These are phyloP conservation scores for Collybiopsis luxurians DNA, from an alignment of 768 basidiomycete genomes.

Conservation along the genomic window DNA sequence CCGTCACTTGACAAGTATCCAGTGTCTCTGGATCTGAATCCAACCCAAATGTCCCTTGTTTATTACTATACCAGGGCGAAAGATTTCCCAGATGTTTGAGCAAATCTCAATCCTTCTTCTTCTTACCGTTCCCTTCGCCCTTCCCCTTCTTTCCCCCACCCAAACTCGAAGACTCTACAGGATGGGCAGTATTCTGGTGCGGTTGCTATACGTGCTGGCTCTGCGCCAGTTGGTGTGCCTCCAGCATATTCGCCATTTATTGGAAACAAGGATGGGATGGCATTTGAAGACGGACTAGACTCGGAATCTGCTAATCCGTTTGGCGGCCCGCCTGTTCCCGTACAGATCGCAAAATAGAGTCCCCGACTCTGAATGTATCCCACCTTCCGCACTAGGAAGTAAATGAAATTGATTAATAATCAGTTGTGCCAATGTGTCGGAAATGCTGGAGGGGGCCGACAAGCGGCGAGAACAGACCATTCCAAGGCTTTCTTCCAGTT, in stretches of 20 bases:
- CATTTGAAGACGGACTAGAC: conserved; percentile 71
- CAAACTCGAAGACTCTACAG: conserved; percentile 49
- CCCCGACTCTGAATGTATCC: too few relatives aligned
- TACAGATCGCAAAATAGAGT: too few relatives aligned
- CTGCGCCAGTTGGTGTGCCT: conserved; percentile 76
- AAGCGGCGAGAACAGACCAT: too few relatives aligned
- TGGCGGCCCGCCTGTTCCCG: background rate
- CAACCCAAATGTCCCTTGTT: conserved; percentile 64
- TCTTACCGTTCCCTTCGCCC: conserved; percentile 20
- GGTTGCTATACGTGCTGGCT: conserved; percentile 68
- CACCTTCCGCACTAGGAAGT: too few relatives aligned
- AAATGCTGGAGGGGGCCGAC: too few relatives aligned
- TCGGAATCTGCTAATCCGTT: conserved; percentile 47
- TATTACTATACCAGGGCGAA: conserved; percentile 83
- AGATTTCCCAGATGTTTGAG: conserved; percentile 83
- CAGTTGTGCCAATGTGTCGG: too few relatives aligned
- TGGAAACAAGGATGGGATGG: conserved; percentile 70
- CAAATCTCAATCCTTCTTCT: conserved; percentile 52
- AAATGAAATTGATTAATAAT: too few relatives aligned
- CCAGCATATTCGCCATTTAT: conserved; percentile 76
- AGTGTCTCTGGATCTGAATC: conserved; percentile 71
- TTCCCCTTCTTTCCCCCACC: conserved; percentile 17
- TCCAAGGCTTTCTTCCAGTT: too few relatives aligned
- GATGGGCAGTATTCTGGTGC: conserved; percentile 66
- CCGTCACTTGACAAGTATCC: conserved; percentile 65